Base-by-base conservation (phyloP, 2,329 filamentous ascomycete genomes). In the Orbilia quercus region DNA sequence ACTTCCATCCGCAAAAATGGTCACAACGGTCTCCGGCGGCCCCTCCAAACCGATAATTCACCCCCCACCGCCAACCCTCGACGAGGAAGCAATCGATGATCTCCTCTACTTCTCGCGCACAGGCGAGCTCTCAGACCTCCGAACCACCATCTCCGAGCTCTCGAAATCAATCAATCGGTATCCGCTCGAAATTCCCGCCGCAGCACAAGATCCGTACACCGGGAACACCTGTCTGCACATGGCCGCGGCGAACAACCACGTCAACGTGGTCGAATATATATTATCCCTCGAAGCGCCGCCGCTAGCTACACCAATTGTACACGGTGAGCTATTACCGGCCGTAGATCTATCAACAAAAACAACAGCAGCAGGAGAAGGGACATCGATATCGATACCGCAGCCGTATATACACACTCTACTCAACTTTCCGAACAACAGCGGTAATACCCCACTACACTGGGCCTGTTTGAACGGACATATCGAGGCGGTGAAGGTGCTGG, bases 371-470 rank as follows among this genome's bases (percentile, higher is more conserved):
- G 23, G 12, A 2, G 6, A 22, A 9, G 16, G 2, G 22, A 25
- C 16, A 42, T 23, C 47, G 28, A 60, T 36, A 18, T 45, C 53
- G 20, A 16, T 59, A 53, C 76, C 78, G 69, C 76, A 72, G 58
- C 77, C 63, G 28, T 77, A 45, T 50, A 20, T 73, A 2, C 69
- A 75, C 6, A 74, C 78, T 2, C 77, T 83, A 2, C 60, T 84
- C 54, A 81, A 84, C 79, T 80, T 83, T 80, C 84, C 86, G 74
- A 99, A 99, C 79, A 84, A 88, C 74, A 89, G 90, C 48, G 93
- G 92, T 47, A 98, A 97, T 82, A 97, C 94, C 0, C 87, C 92
- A 0, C 84, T 99, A 67, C 95, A 99, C 82, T 98, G 93, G 93
- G 94, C 94, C 0, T 91, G 92, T 0, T 83, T 97, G 63, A 95